Conservation (phyloP, 2,329 filamentous ascomycete species). For the Ophiocordyceps camponoti-leonardi region DNA sequence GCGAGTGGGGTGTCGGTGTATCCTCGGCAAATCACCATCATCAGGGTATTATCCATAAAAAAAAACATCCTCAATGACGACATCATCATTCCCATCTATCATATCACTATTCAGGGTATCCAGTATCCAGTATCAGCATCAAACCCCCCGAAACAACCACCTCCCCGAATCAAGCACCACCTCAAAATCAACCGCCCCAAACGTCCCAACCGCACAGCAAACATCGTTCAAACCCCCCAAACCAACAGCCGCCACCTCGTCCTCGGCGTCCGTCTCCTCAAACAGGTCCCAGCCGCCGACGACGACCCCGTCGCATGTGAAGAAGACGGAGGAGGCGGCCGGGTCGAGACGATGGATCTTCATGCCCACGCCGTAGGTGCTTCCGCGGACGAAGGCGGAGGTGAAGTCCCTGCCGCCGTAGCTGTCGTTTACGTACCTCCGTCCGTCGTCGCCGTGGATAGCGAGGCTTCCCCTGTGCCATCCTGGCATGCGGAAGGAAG, state of each 20-base stretch:
- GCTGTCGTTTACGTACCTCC: slow-evolving; percentile 57
- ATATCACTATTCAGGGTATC: too few relatives aligned
- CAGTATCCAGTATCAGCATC: background rate
- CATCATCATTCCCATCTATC: too few relatives aligned
- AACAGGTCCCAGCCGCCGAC: slow-evolving; percentile 53
- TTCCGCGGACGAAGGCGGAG: slow-evolving; percentile 40
- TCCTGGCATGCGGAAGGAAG: slow-evolving; percentile 59
- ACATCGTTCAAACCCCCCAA: slow-evolving; percentile 57
- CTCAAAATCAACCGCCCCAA: slow-evolving; percentile 51
- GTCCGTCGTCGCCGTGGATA: slow-evolving; percentile 68
- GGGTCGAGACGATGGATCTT: slow-evolving; percentile 27
- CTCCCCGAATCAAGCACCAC: slow-evolving; percentile 40
- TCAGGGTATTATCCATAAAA: too few relatives aligned
- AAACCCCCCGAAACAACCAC: slow-evolving; percentile 32
- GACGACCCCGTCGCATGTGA: slow-evolving; percentile 47
- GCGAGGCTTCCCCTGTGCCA: slow-evolving; percentile 63
- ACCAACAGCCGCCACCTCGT: slow-evolving; percentile 45
- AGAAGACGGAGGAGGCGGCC: slow-evolving; percentile 30
- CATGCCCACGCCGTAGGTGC: slow-evolving; percentile 59
- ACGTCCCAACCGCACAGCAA: slow-evolving; percentile 53
- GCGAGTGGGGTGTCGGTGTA: too few relatives aligned
- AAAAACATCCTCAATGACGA: background rate
- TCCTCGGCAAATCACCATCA: too few relatives aligned
- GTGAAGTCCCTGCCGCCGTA: slow-evolving; percentile 59
- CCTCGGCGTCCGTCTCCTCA: slow-evolving; percentile 50